Percentiles rank a stretch among this genome's conserved stretches.
phyloP scores from a whole-genome alignment of 805 yeast species.

The Saturnispora sekii region DNA sequence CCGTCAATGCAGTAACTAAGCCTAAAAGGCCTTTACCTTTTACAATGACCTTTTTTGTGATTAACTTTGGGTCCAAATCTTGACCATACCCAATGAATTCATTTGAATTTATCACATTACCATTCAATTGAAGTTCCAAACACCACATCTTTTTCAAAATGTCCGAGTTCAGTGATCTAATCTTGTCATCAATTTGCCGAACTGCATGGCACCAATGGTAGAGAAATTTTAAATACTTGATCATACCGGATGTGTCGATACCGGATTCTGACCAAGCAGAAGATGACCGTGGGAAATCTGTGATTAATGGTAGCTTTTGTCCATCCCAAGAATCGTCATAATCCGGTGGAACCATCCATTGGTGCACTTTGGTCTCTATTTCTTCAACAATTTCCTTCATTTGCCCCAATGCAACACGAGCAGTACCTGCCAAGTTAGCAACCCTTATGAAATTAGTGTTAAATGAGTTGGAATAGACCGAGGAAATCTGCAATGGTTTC shows the following conservation, averaged over 20 bases:
- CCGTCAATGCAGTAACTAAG: background rate
- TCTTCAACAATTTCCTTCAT: background rate
- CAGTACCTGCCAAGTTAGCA: conserved; percentile 7
- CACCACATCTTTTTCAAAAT: background rate
- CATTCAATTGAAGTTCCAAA: background rate
- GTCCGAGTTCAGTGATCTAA: background rate
- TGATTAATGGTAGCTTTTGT: too few relatives aligned
- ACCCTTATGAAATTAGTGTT: background rate
- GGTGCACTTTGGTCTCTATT: background rate
- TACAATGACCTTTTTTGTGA: background rate
- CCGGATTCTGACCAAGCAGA: too few relatives aligned
- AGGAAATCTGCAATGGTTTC: conserved; percentile 1
- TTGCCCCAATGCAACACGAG: background rate
- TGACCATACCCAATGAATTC: conserved; percentile 3
- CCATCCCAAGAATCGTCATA: too few relatives aligned
- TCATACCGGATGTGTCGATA: too few relatives aligned
- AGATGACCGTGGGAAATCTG: too few relatives aligned
- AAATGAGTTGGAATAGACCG: background rate
- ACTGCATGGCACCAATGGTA: background rate
- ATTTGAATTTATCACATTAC: background rate
- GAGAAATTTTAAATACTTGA: too few relatives aligned
- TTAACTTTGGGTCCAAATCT: background rate
- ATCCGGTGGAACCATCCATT: too few relatives aligned
- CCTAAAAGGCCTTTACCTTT: conserved; percentile 4
- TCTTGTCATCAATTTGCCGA: background rate